phyloP scores from a whole-genome alignment of 225 moss, liverwort and hornwort species.

The Marchantia paleacea region DNA sequence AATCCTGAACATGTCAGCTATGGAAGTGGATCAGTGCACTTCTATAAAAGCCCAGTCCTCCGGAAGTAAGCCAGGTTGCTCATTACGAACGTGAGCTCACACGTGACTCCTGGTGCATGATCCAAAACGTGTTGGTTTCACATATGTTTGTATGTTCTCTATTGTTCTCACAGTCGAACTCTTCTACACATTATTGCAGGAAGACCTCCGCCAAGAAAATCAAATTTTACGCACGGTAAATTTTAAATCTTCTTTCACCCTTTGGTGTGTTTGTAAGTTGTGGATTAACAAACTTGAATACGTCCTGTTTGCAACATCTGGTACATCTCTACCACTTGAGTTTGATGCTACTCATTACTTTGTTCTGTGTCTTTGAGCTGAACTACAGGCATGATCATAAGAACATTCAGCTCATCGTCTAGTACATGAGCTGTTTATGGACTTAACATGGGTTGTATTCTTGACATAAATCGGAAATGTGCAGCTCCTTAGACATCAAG shows the following conservation, averaged over 20 bases:
- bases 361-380: not conserved
- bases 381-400: not conserved
- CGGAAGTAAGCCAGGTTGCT: no score
- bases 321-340: not conserved
- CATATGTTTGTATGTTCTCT: no score
- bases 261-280: not conserved
- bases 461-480: not conserved
- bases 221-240: constrained; percentile 49
- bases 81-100: no score
- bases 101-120: no score
- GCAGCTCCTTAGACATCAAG: constrained; percentile 48
- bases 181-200: constrained; percentile 14
- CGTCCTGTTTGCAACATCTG: not conserved
- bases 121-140: no score
- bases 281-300: not conserved
- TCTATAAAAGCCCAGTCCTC: no score
- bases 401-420: not conserved
- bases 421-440: not conserved
- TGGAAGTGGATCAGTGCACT: no score
- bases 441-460: no score
- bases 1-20: no score
- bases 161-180: not conserved
- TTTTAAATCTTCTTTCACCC: not conserved
- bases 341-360: not conserved
- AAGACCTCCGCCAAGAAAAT: constrained; percentile 43